Evolutionary conservation across 129 eudicot species (phyloP).

Genomic region (Sambucus nigra): DNA sequence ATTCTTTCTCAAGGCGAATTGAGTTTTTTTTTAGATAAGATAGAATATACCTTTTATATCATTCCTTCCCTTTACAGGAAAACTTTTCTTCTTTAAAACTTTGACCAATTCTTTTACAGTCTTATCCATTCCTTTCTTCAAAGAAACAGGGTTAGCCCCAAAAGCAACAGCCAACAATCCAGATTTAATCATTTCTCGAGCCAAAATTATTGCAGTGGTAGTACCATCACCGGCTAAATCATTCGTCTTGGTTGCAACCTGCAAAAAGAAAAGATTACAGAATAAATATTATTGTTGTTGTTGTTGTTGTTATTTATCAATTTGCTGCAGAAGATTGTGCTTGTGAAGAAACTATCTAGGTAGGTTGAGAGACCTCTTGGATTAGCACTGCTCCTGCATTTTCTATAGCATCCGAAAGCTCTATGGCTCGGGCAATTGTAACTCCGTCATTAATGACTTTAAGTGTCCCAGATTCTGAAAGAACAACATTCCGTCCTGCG

Average conservation of each 20-base stretch:
- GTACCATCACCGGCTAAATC: constrained; percentile 91
- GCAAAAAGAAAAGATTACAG: constrained; percentile 11
- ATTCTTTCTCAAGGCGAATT: neutral
- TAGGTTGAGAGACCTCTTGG: constrained; percentile 47
- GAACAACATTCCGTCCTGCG: constrained; percentile 87
- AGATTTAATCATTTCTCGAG: constrained; percentile 82
- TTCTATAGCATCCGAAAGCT: constrained; percentile 79
- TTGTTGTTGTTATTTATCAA: neutral
- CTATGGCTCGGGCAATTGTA: constrained; percentile 79
- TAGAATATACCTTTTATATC: constrained; percentile 59
- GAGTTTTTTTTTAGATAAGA: neutral
- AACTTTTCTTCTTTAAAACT: constrained; percentile 44
- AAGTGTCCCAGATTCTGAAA: constrained; percentile 54
- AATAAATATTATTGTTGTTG: too few species aligned
- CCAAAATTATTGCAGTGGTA: constrained; percentile 83
- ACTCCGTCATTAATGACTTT: constrained; percentile 94
- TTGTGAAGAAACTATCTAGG: constrained; percentile 1
- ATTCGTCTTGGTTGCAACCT: constrained; percentile 92
- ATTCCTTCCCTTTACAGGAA: constrained; percentile 54
- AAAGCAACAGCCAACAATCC: constrained; percentile 69
- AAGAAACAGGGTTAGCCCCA: constrained; percentile 82
- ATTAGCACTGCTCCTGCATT: constrained; percentile 76
- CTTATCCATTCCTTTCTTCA: constrained; percentile 80
- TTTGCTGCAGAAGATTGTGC: neutral
- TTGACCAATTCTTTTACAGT: constrained; percentile 59